Percentiles rank a stretch among this genome's conserved stretches.
These are phyloP conservation scores for Pholiota adiposa DNA, from an alignment of 1,284 basidiomycete genomes.

Conservation along the genomic window DNA sequence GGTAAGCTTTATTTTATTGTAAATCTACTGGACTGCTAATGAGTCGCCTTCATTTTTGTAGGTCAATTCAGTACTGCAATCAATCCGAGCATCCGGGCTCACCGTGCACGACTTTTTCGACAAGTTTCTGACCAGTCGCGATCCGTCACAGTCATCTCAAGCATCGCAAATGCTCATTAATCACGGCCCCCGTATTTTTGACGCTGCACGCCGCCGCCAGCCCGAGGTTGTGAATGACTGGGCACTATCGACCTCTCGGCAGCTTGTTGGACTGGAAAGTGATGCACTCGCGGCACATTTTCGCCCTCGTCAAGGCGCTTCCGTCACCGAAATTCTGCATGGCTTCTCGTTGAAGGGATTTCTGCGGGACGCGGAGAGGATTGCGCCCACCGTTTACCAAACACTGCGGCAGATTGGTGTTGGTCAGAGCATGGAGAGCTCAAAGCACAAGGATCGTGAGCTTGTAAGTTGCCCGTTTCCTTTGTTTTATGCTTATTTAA, in stretches of 20 bases:
- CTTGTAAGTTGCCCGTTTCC: too few relatives aligned
- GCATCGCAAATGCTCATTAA: background rate
- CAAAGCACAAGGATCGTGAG: too few relatives aligned
- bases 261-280: background rate
- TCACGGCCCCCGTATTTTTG: background rate
- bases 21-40: background rate
- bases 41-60: background rate
- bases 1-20: background rate
- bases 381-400: too few relatives aligned
- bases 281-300: background rate
- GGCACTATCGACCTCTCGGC: too few relatives aligned
- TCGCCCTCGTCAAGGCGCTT: background rate
- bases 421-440: too few relatives aligned
- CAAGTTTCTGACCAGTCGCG: background rate
- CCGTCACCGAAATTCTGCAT: background rate
- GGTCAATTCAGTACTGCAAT: background rate
- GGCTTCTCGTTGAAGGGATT: too few relatives aligned
- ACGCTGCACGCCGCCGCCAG: background rate
- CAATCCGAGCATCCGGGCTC: background rate
- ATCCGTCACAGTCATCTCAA: conserved; percentile 4
- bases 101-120: background rate
- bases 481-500: too few relatives aligned
- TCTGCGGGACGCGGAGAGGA: too few relatives aligned
- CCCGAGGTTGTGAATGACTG: conserved; percentile 6
- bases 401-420: too few relatives aligned